Evolutionary conservation across 1,284 basidiomycete genomes (phyloP), one percentile per base, ranked within the genome.

Genomic region (Tilletia caries): DNA sequence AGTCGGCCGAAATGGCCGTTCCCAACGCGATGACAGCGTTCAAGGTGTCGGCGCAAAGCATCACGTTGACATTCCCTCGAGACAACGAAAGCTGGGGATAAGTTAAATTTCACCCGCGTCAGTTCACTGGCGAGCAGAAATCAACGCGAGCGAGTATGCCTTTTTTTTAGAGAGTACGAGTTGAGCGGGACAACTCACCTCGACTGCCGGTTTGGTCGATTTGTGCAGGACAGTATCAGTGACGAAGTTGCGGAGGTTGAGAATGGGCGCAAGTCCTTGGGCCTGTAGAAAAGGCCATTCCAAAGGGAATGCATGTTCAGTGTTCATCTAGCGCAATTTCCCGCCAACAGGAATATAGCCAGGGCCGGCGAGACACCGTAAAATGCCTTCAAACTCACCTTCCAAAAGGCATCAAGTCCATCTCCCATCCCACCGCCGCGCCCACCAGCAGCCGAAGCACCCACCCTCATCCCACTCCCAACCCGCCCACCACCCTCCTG

Each of bases 161-260:
- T n/a, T n/a, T n/a, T n/a, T n/a, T n/a, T n/a, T n/a, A n/a, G n/a
- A n/a, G n/a, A n/a, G n/a, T n/a, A n/a, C n/a, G n/a, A n/a, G n/a
- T n/a, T n/a, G n/a, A n/a, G n/a, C n/a, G n/a, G n/a, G n/a, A n/a
- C n/a, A 13, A n/a, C 58, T 74, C 54, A 81, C 75, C 18, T 82
- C 79, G 13, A 77, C 66, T 18, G 78, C 76, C 8, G 78, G 82
- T 18, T 74, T 71, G 2, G 75, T 76, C 33, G 80, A 71, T 25
- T 73, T 69, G 50, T 74, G 78, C 18, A 76, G 58, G 29, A 70
- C 64, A 44, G 75, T 50, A 58, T 70, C 69, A 27, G 66, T 71
- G 64, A 76, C 72, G 50, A 71, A 68, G 32, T 79, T 12, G 84
- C 78, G 25, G 84, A 84, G 2, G 81, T 83, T 64, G 89, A 76